Base-by-base conservation (phyloP, 2,329 filamentous ascomycete genomes). In the Leptographium procerum region DNA sequence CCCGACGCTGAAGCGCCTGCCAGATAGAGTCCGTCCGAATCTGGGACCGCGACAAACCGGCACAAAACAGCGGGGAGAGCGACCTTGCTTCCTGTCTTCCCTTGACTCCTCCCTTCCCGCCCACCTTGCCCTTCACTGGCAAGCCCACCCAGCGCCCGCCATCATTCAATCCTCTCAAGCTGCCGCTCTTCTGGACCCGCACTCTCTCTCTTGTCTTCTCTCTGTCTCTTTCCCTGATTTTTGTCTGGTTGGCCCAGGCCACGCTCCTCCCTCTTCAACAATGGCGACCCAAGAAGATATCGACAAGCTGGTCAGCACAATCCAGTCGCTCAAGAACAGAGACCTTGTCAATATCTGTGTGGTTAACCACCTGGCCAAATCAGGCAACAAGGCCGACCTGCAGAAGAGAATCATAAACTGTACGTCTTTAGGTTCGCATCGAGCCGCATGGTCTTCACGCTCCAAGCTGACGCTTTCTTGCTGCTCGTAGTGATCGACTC, bases 351-450 rank as follows among this genome's bases (percentile, higher is more conserved):
- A 79, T 56, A 86, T 97, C 64, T 88, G 92, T 68, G 81, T 83
- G 62, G 76, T 81, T 61, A 89, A 95, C 73, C 81, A 84, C 52
- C 76, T 95, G 40, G 81, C 83, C 64, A 87, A 89, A 61, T 88
- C 86, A 31, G 94, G 94, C 24, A 86, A 94, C 66, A 99, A 99
- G 77, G 83, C 84, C 36, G 82, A 88, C 48, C 76, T 97, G 60
- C 91, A 96, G 72, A 75, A 76, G 60, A 86, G 92, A 66, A 88
- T 96, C 61, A 82, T 87, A 62, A 77, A 82, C 60, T 82, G 94
- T 97, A 78, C 72, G 88, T 83, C 57, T 19, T 40, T 24, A 24
- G n/a, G 16, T 33, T 22, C 33, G 19, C 50, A 28, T 45, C 29
- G 10, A 26, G 22, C 52, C 29, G 31, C 28, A 26, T 45, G 6